These are phyloP conservation scores for Ophiosphaerella narmari DNA, from an alignment of 2,329 filamentous ascomycete genomes.

Conservation along the genomic window DNA sequence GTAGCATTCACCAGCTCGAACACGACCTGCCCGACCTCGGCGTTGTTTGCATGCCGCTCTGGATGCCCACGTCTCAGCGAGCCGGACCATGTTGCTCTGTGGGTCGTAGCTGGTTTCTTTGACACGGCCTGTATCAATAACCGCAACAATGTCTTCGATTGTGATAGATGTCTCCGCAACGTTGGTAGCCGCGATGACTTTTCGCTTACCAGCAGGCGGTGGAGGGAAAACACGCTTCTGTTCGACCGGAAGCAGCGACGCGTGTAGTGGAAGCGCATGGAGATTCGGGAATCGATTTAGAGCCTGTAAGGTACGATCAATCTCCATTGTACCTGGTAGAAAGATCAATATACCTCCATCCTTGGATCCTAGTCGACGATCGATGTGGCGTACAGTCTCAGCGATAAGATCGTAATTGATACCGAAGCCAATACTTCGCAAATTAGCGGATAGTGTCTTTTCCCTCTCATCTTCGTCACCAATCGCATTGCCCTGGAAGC, in stretches of 20 bases:
- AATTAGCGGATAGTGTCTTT: constrained; percentile 46
- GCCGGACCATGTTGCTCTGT: constrained; percentile 87
- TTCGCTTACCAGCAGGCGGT: constrained; percentile 78
- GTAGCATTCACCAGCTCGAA: constrained; percentile 88
- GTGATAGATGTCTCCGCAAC: constrained; percentile 98
- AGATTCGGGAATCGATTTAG: constrained; percentile 69
- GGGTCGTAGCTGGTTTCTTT: constrained; percentile 97
- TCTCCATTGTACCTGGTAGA: constrained; percentile 88
- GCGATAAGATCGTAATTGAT: constrained; percentile 91
- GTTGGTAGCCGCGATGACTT: constrained; percentile 93
- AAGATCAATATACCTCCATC: constrained; percentile 94
- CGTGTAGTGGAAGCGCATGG: constrained; percentile 86
- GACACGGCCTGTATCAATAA: constrained; percentile 92
- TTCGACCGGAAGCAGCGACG: constrained; percentile 84
- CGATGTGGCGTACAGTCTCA: constrained; percentile 79
- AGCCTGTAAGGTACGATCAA: constrained; percentile 75
- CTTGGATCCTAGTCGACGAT: constrained; percentile 72
- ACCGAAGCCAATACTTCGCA: constrained; percentile 64
- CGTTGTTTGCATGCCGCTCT: constrained; percentile 92
- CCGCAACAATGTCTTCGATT: constrained; percentile 94
- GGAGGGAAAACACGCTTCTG: constrained; percentile 84
- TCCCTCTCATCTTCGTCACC: constrained; percentile 58
- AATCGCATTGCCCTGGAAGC: constrained; percentile 61
- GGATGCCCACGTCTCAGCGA: constrained; percentile 95
- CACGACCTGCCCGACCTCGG: constrained; percentile 89